Evolutionary conservation across 2,329 filamentous ascomycete genomes (phyloP), one percentile per base, ranked within the genome.

Genomic region (Aspergillus sp.): DNA sequence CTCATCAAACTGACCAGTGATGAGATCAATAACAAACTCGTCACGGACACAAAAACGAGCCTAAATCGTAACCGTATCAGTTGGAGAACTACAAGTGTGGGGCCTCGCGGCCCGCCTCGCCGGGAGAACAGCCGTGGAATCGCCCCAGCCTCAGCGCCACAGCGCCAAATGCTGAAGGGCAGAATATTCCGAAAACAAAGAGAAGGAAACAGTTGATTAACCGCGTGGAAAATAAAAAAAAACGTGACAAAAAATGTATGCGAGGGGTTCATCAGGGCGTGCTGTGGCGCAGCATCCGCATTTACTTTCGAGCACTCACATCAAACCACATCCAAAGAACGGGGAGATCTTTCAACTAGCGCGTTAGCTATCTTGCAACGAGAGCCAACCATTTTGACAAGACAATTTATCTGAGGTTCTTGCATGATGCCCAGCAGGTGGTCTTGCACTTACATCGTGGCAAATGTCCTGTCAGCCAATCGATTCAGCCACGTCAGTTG

Each of bases 21-120:
- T 33, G 84, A 85, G 58, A 86, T 80, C 56, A 86, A 75, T 17
- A 86, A 73, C 49, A 86, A 82, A 63, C 86, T 86, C 52, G 83
- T 86, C 73, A 87, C 74, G 56, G 80, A 81, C 43, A 86, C 79
- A 61, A 86, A 87, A 55, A 85, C 75, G 54, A 87, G 74, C 82
- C 76, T 79, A 62, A 19, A 21, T 40, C 56, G 58, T 44, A 19
- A 48, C 31, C 24, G 62, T 48, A 66, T 66, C 59, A 64, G 60
- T 33, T 31, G 57, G 40, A 14, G 15, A 50, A 35, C 39, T 37
- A 37, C 7, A 27, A 55, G 41, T 50, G 57, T 58, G 67, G 60
- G 62, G 52, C 66, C 31, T 66, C 64, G 56, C 47, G 56, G 58
- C 33, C 51, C 51, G 14, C 31, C 14, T 41, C 33, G 27, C 39